A percentile compares a stretch with the other conserved stretches of the same genome.
phyloP scores from a whole-genome alignment of 768 basidiomycete genomes.

The Russula dissimulans region DNA sequence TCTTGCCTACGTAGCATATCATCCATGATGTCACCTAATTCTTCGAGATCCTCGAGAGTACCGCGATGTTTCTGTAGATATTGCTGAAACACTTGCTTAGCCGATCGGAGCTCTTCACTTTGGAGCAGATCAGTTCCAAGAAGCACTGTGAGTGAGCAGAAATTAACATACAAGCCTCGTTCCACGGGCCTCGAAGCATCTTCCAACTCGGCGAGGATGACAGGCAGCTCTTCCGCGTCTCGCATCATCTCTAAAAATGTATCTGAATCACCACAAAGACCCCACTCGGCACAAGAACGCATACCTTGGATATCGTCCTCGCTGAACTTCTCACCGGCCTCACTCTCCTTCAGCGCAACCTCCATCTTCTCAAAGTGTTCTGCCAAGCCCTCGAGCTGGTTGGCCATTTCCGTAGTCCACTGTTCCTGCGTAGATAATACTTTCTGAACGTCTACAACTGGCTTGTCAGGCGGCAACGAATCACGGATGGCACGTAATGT shows the following conservation, averaged over 20 bases:
- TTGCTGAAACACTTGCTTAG: conserved; percentile 36
- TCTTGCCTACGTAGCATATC: conserved; percentile 69
- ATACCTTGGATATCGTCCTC: conserved; percentile 65
- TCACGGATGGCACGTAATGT: conserved; percentile 49
- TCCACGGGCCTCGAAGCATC: conserved; percentile 46
- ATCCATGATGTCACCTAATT: conserved; percentile 69
- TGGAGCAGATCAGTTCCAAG: conserved; percentile 3
- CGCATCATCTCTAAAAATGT: conserved; percentile 60
- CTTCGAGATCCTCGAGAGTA: conserved; percentile 59
- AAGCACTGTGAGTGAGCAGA: neutral
- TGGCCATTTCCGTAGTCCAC: conserved; percentile 58
- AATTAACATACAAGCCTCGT: conserved; percentile 42
- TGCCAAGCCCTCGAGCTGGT: conserved; percentile 59
- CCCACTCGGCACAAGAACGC: neutral
- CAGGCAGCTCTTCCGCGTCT: conserved; percentile 69
- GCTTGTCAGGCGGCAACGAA: conserved; percentile 36
- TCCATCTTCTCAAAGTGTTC: conserved; percentile 75
- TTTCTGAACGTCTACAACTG: conserved; percentile 36
- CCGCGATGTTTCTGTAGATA: conserved; percentile 41
- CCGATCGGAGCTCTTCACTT: conserved; percentile 44
- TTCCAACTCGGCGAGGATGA: conserved; percentile 66
- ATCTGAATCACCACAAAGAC: neutral
- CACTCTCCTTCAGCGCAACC: conserved; percentile 52
- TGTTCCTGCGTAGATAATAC: conserved; percentile 48
- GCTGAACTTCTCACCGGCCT: conserved; percentile 55